A percentile compares a stretch with the other conserved stretches of the same genome.
Conservation (phyloP, 139 green algal genomes). For the Chlorella sp. region DNA sequence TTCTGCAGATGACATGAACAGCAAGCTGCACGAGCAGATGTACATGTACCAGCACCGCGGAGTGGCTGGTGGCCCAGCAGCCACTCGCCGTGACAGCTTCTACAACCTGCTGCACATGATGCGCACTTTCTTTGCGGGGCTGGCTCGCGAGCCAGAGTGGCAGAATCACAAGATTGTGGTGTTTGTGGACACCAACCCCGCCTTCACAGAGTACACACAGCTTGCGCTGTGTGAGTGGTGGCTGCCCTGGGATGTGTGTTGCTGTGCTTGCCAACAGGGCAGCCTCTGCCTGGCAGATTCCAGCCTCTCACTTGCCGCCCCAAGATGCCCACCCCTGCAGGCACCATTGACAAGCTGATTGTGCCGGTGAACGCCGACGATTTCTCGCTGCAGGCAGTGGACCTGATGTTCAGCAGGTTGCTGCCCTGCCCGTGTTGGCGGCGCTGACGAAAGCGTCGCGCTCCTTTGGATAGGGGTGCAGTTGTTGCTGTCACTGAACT, state of each 20-base stretch:
- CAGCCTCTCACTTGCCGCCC: not conserved
- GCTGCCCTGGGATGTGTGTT: not conserved
- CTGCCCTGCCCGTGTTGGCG: too few relatives aligned
- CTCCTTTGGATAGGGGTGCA: too few relatives aligned
- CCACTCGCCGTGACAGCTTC: not conserved
- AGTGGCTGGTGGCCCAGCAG: too few relatives aligned
- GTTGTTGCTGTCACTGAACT: too few relatives aligned
- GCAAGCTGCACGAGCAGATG: not conserved
- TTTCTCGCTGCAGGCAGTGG: conserved; percentile 21
- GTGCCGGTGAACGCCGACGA: conserved; percentile 20
- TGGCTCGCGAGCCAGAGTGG: not conserved
- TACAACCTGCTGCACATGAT: not conserved
- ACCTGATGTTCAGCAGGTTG: conserved; percentile 19
- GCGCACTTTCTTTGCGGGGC: not conserved
- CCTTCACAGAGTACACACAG: conserved; percentile 26
- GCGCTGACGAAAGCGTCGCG: too few relatives aligned
- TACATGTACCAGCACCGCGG: not conserved
- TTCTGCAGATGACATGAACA: not conserved
- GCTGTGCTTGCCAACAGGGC: too few relatives aligned
- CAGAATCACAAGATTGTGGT: not conserved
- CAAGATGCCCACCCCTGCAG: not conserved
- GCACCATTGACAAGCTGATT: conserved; percentile 14
- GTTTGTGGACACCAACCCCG: conserved; percentile 19
- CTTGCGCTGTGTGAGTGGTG: not conserved
- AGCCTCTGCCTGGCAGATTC: too few relatives aligned